Evolutionary conservation across 768 basidiomycete genomes (phyloP), one percentile per base, ranked within the genome.

Genomic region (Fistulinella prunicolor): DNA sequence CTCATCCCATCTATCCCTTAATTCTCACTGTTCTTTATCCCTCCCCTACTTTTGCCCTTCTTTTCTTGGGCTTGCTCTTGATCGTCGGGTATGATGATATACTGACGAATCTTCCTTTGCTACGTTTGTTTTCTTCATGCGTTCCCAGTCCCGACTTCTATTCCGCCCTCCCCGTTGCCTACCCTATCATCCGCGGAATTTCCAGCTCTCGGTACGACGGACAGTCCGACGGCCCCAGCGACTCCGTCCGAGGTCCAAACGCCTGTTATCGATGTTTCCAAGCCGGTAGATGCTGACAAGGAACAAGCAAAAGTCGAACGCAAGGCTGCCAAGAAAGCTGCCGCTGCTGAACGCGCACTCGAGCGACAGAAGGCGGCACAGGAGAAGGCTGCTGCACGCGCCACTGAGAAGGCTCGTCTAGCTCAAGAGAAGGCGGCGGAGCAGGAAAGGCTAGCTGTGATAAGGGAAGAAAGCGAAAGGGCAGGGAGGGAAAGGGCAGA

Each of bases 151-250:
- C 67, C 76, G 35, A 46, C 59, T 54, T 54, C 59, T 57, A 42
- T 60, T 43, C 56, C 65, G 38, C 72, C 77, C 43, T 69, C 74
- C 50, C 72, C 70, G 43, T 71, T 75, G 47, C 75, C 74, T 43
- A 65, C 68, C 40, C 62, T 89, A 46, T 87, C 87, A 52, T 70
- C 81, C 34, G 70, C 79, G 62, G 89, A 91, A 66, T 91, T 91
- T 64, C 89, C 88, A 44, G 86, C 87, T 30, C 73, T 91, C 20
- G 50, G 58, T 28, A 41, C 62, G 17, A 52, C 45, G 24, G 53
- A 62, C 36, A 54, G 40, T 29, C 32, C 46, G 19, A 29, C 38
- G 19, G 50, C 41, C 21, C 32, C 43, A 7, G 36, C 49, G 17
- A 45, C 51, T 37, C 39, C 47, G 10, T 34, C 57, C 46, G 68